Conservation (phyloP, 768 basidiomycete genomes). For the Tricholoma matsutake region DNA sequence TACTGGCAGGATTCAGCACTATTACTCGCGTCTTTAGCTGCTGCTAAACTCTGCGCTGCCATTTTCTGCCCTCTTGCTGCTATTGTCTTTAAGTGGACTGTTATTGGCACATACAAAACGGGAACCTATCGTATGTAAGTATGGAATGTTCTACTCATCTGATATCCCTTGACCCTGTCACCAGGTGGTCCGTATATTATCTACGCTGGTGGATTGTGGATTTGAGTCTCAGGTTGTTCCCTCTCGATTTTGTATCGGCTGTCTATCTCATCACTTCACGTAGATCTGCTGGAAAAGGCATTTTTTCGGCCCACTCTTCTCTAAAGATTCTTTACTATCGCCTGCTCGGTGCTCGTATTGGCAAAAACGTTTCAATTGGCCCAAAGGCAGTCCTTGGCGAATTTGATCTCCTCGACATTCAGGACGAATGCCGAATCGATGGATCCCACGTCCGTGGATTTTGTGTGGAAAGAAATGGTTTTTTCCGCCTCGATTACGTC, state of each 20-base stretch:
- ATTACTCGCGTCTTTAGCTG: conserved; percentile 31
- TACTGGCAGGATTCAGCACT: conserved; percentile 36
- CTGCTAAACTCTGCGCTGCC: conserved; percentile 32
- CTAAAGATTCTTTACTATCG: conserved; percentile 41
- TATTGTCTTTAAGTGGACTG: conserved; percentile 44
- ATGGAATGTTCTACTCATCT: not conserved
- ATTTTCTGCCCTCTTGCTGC: conserved; percentile 36
- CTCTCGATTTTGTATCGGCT: not conserved
- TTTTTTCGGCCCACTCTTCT: conserved; percentile 38
- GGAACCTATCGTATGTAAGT: conserved; percentile 36
- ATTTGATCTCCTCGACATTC: conserved; percentile 39
- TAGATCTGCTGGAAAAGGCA: conserved; percentile 38
- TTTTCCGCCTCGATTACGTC: conserved; percentile 39
- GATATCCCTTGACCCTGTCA: not conserved
- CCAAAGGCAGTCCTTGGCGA: conserved; percentile 39
- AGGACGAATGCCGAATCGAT: conserved; percentile 44
- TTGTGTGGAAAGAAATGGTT: conserved; percentile 43
- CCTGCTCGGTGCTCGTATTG: conserved; percentile 42
- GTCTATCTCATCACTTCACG: not conserved
- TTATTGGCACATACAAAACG: conserved; percentile 40
- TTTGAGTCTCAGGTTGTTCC: conserved; percentile 28
- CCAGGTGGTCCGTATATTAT: conserved; percentile 39
- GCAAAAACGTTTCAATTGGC: conserved; percentile 38
- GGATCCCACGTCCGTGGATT: conserved; percentile 39
- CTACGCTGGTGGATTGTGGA: conserved; percentile 46